phyloP scores from a whole-genome alignment of 768 basidiomycete genomes.

The Suillus americanus region DNA sequence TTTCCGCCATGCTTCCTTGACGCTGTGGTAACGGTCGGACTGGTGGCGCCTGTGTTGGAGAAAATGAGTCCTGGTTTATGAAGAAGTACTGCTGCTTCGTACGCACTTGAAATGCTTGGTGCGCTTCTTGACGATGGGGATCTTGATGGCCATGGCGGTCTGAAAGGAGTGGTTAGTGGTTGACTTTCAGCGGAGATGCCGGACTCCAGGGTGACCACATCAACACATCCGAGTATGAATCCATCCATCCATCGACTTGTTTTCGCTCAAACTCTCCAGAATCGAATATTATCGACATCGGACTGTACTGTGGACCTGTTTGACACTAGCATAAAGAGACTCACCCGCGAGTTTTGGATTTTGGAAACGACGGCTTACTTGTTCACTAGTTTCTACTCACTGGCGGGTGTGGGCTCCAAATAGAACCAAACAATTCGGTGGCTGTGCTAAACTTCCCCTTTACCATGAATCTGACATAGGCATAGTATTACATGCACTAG shows the following conservation, averaged over 20 bases:
- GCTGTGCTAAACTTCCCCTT: background rate
- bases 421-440: background rate
- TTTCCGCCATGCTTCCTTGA: constrained; percentile 99
- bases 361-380: constrained; percentile 43
- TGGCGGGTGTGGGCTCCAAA: background rate
- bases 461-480: too few species aligned
- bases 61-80: constrained; percentile 12
- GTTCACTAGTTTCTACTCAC: constrained; percentile 7
- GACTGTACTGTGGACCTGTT: constrained; percentile 7
- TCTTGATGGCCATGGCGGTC: constrained; percentile 47
- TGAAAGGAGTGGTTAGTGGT: constrained; percentile 21
- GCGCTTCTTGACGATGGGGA: constrained; percentile 93
- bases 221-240: constrained; percentile 22
- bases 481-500: background rate
- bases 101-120: constrained; percentile 95
- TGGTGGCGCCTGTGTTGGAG: constrained; percentile 80
- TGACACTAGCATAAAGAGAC: constrained; percentile 17
- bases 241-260: constrained; percentile 23
- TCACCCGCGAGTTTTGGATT: constrained; percentile 57
- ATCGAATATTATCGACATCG: background rate
- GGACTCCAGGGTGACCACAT: background rate
- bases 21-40: constrained; percentile 94
- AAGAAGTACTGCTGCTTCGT: constrained; percentile 8
- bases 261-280: constrained; percentile 3
- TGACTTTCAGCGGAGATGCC: background rate